phyloP scores from a whole-genome alignment of 805 yeast species.

The Lipomyces spencermartinsiae region DNA sequence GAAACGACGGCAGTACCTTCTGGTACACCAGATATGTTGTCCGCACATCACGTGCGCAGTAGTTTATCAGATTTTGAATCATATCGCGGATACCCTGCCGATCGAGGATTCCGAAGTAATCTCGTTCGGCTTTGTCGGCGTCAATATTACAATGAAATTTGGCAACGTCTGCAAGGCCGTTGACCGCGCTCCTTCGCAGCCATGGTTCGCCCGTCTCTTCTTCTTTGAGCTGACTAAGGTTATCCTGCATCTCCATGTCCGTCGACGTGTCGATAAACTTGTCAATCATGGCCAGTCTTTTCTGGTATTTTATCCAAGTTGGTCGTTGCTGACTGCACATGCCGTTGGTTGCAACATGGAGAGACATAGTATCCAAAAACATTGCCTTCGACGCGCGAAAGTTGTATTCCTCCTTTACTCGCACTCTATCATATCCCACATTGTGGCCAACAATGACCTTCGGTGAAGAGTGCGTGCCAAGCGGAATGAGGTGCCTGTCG shows the following conservation, averaged over 20 bases:
- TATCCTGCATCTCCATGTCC: conserved; percentile 15
- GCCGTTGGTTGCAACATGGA: conserved; percentile 89
- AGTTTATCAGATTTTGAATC: conserved; percentile 67
- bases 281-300: conserved; percentile 36
- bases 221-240: conserved; percentile 12
- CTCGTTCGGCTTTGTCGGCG: conserved; percentile 71
- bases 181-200: conserved; percentile 76
- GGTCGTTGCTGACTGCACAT: conserved; percentile 92
- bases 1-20: conserved; percentile 72
- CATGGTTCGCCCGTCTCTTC: conserved; percentile 63
- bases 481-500: conserved; percentile 70
- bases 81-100: conserved; percentile 60
- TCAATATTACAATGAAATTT: conserved; percentile 73
- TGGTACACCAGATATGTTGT: conserved; percentile 74
- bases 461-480: conserved; percentile 57
- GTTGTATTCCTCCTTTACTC: conserved; percentile 82
- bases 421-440: conserved; percentile 87
- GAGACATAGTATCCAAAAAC: conserved; percentile 87
- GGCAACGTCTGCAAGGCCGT: conserved; percentile 81
- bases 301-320: conserved; percentile 60
- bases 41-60: conserved; percentile 85
- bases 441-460: conserved; percentile 87
- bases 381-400: conserved; percentile 71
- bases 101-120: conserved; percentile 63
- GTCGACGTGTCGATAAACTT: conserved; percentile 32